phyloP scores from a whole-genome alignment of 1,284 basidiomycete genomes.

The Leccinum griseonigrum region DNA sequence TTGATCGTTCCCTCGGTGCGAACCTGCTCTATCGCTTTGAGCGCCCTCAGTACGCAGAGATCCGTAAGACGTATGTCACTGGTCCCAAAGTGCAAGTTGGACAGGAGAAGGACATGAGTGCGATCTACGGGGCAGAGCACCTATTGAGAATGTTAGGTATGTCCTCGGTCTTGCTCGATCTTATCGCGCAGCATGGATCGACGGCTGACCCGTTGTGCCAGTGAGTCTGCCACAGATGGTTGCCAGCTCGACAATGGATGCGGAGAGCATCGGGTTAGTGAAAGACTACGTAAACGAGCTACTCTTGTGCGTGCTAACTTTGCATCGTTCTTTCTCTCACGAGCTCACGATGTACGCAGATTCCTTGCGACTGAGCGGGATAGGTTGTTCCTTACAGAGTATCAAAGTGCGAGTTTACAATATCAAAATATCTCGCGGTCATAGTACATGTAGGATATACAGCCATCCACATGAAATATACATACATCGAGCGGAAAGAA shows the following conservation, averaged over 20 bases:
- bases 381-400: constrained; percentile 68
- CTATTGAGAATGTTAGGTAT: constrained; percentile 88
- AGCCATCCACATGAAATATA: constrained; percentile 4
- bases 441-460: constrained; percentile 7
- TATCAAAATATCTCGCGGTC: constrained; percentile 65
- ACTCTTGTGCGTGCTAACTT: constrained; percentile 61
- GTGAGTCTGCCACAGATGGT: constrained; percentile 82
- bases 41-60: constrained; percentile 86
- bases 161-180: constrained; percentile 25
- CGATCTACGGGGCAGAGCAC: constrained; percentile 95
- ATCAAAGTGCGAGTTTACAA: constrained; percentile 66
- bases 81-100: constrained; percentile 66
- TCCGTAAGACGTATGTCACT: constrained; percentile 75
- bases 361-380: constrained; percentile 68
- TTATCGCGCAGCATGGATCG: not conserved
- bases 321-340: not conserved
- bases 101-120: constrained; percentile 83
- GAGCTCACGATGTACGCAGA: constrained; percentile 36
- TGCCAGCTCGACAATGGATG: constrained; percentile 87
- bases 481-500: constrained; percentile 3
- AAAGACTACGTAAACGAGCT: constrained; percentile 91
- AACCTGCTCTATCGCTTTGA: constrained; percentile 96
- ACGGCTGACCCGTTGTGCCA: constrained; percentile 24
- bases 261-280: constrained; percentile 80
- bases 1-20: constrained; percentile 87